Base-by-base conservation (phyloP, 768 basidiomycete species). In the Agaricus subrufescens region DNA sequence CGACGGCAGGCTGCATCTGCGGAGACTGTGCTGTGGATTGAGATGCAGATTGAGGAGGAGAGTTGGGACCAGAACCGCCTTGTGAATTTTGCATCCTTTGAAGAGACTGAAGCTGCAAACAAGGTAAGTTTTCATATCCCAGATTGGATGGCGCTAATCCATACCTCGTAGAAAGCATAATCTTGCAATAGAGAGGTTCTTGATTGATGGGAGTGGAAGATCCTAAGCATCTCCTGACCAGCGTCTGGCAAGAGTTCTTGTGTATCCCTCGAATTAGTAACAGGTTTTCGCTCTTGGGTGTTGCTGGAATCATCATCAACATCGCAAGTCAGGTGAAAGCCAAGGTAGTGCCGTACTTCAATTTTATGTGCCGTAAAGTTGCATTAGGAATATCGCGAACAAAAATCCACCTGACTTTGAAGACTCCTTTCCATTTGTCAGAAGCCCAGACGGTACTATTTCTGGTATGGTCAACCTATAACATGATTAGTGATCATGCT, bases 391-490 rank as follows among this genome's bases (percentile, higher is more conserved):
- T 94, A 66, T 98, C 96, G 56, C 94, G 86, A 55, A 99, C 94
- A 67, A 94, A 98, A 60, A 98, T 86, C 97, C 97, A 98, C 55
- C 88, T 83, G 26, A 99, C 93, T 73, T 95, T 96, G 78, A 99
- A 97, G 51, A 98, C 93, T 25, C 97, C 97, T 71, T 99, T 98
- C 97, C 97, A 99, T 69, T 99, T 99, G 72, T 98, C 95, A 34
- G 95, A 95, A 1, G 95, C 95, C 97, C 97, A 99, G 19, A 99
- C 97, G 1, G 89, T 98, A 59, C 91, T 94, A 67, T 92, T 94
- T 57, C 89, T 82, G 4, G 90, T 89, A 69, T 98, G 95, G 68
- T 98, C 96, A 38, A 98, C 90, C 81, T 87, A 56, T 44, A 59
- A 40, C 7, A 25, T 14, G 39, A 55, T 14, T n/a, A 50, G 26